phyloP scores from a whole-genome alignment of 805 yeast species.

The Kodamaea lidongshanica region DNA sequence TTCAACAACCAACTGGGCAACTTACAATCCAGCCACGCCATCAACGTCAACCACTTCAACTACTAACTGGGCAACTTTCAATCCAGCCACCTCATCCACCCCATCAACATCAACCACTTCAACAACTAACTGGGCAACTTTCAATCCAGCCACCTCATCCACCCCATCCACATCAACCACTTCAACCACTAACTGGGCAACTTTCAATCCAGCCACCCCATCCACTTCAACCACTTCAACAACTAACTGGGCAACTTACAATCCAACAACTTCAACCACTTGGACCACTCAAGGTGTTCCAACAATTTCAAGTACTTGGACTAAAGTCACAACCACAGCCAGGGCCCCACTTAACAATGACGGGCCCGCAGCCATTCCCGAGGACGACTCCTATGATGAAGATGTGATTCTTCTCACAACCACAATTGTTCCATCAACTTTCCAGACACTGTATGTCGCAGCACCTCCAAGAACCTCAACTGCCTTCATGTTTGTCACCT shows the following conservation, averaged over 20 bases:
- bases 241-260: conserved; percentile 1
- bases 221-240: conserved; percentile 5
- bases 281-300: neutral
- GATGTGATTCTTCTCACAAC: neutral
- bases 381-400: too few relatives aligned
- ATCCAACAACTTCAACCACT: conserved; percentile 4
- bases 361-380: conserved; percentile 1
- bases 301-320: conserved; percentile 1
- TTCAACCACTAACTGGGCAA: neutral
- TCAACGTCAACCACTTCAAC: conserved; percentile 3
- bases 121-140: conserved; percentile 1
- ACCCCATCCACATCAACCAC: conserved; percentile 3
- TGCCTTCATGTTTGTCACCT: neutral
- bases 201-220: too few relatives aligned
- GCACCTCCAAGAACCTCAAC: conserved; percentile 1
- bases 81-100: conserved; percentile 6
- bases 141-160: conserved; percentile 1
- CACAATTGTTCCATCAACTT: conserved; percentile 1
- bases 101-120: conserved; percentile 1
- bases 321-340: conserved; percentile 5
- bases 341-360: conserved; percentile 1
- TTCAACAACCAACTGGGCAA: conserved; percentile 3
- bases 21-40: conserved; percentile 4
- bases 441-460: conserved; percentile 2
- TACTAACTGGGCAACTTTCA: conserved; percentile 4